These are phyloP conservation scores for Chrysochromulina tobinii DNA, from an alignment of 78 protist species.

Conservation along the genomic window DNA sequence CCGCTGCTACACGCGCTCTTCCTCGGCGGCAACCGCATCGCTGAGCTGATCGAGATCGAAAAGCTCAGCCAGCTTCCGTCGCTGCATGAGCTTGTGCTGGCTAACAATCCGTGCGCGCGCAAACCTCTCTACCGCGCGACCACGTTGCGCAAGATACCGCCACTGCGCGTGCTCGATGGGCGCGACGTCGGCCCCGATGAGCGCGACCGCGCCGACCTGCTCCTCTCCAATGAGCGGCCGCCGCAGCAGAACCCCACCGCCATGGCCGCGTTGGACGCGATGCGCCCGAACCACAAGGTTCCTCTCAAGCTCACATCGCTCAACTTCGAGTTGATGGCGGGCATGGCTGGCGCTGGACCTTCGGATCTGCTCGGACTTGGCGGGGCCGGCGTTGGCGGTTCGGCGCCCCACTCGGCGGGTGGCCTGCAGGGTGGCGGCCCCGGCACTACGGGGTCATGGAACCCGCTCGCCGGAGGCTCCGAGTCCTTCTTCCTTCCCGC, in stretches of 20 bases:
- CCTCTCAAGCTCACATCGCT: neutral
- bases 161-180: slow-evolving; percentile 35
- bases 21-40: slow-evolving; percentile 52
- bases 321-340: neutral
- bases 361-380: no score
- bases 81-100: neutral
- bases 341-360: neutral
- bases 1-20: neutral
- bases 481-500: no score
- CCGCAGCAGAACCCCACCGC: neutral
- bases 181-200: slow-evolving; percentile 52
- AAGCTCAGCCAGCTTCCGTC: neutral
- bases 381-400: no score
- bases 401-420: no score
- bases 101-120: slow-evolving; percentile 41
- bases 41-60: slow-evolving; percentile 54
- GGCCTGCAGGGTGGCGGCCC: no score
- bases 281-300: neutral
- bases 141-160: slow-evolving; percentile 6
- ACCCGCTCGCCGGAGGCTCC: no score
- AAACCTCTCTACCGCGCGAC: slow-evolving; percentile 57
- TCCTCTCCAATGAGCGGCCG: neutral
- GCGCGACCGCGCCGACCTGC: slow-evolving; percentile 41
- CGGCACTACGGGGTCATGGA: no score
- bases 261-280: neutral